Evolutionary conservation across 2,329 filamentous ascomycete genomes (phyloP).

Genomic region (Aureobasidium sp.): DNA sequence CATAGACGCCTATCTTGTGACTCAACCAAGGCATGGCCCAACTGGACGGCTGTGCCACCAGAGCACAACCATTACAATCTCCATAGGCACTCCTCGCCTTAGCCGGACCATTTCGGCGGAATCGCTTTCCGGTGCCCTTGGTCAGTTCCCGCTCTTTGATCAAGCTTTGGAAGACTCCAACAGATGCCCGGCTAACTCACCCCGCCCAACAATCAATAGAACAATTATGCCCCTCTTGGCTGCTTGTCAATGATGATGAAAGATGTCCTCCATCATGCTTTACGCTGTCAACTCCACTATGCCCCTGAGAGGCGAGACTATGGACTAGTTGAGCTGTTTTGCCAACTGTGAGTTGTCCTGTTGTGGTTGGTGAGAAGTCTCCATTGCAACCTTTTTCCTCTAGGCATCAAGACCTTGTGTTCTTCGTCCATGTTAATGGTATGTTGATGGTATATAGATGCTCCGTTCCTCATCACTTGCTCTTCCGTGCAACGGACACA

Average conservation of each 20-base stretch:
- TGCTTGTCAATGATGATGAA: background rate
- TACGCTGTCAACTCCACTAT: background rate
- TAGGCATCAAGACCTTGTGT: background rate
- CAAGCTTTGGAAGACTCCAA: background rate
- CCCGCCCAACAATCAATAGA: conserved; percentile 10
- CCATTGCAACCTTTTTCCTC: background rate
- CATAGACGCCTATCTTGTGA: background rate
- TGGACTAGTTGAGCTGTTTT: background rate
- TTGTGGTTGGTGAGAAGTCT: background rate
- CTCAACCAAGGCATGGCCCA: background rate
- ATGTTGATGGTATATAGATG: background rate
- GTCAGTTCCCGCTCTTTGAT: background rate
- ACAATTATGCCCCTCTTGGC: background rate
- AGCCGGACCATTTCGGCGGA: background rate
- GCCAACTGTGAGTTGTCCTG: background rate
- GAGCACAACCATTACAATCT: background rate
- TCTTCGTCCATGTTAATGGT: background rate
- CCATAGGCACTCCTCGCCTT: background rate
- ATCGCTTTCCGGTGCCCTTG: background rate
- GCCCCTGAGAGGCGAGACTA: background rate
- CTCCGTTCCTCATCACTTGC: background rate
- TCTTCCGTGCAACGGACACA: background rate
- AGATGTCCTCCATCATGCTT: background rate
- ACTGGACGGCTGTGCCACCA: background rate
- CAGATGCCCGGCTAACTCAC: background rate